Conservation (phyloP, 169 alveolate species). For the Perkinsus chesapeaki region DNA sequence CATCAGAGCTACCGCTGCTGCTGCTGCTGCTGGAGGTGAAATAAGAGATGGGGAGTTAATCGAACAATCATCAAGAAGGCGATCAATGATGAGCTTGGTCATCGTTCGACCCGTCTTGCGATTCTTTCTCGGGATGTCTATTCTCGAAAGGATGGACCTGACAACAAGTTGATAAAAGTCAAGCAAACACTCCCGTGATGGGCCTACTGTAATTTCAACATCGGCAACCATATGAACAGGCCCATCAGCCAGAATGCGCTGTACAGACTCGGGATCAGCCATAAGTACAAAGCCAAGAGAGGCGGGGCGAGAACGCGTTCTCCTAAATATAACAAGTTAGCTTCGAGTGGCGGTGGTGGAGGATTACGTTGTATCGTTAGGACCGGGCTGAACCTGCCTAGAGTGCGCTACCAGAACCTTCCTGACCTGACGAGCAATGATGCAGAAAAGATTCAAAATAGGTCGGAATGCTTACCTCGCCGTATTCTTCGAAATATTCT, state of each 20-base stretch:
- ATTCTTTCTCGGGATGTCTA: background rate
- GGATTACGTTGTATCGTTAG: background rate
- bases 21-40: too few relatives aligned
- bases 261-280: background rate
- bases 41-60: too few relatives aligned
- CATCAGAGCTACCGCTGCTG: too few relatives aligned
- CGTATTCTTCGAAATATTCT: background rate
- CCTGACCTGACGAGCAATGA: background rate
- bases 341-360: background rate
- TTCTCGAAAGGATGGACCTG: background rate
- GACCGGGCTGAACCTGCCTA: background rate
- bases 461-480: background rate
- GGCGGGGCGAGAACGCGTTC: background rate
- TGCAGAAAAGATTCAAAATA: background rate
- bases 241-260: background rate
- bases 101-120: background rate
- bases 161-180: background rate
- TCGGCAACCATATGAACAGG: background rate
- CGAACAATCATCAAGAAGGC: too few relatives aligned
- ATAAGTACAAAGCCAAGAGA: background rate
- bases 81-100: background rate
- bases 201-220: background rate
- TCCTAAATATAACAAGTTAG: background rate
- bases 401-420: background rate
- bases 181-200: background rate